phyloP scores from a whole-genome alignment of 345 rosid species.

The Salix arbutifolia region DNA sequence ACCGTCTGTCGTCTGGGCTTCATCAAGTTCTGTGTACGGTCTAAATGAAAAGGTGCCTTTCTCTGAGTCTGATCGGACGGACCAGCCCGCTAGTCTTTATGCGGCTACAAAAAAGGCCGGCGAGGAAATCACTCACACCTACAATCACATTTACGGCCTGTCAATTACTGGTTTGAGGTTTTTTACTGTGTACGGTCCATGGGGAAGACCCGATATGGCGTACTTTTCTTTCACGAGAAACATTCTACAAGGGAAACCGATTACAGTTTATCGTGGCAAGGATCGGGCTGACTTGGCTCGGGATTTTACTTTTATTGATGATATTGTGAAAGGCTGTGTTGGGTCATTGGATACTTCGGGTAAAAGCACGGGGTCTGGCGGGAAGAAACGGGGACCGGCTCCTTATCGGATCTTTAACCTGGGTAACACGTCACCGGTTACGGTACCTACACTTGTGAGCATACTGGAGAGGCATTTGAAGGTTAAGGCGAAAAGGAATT shows the following conservation, averaged over 20 bases:
- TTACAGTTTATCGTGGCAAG: slow-evolving; percentile 29
- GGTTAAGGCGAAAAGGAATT: slow-evolving; percentile 12
- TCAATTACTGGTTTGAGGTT: slow-evolving; percentile 37
- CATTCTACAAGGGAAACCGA: slow-evolving; percentile 36
- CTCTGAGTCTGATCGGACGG: slow-evolving; percentile 38
- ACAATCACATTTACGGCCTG: slow-evolving; percentile 37
- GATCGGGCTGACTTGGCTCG: slow-evolving; percentile 30
- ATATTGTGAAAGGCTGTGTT: slow-evolving; percentile 34
- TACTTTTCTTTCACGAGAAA: slow-evolving; percentile 36
- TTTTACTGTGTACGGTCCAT: slow-evolving; percentile 36
- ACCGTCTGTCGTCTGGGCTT: slow-evolving; percentile 38
- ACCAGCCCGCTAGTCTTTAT: slow-evolving; percentile 39
- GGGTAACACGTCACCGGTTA: slow-evolving; percentile 27
- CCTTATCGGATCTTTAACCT: slow-evolving; percentile 32
- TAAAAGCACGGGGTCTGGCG: slow-evolving; percentile 36
- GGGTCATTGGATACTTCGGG: slow-evolving; percentile 34
- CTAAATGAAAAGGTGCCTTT: slow-evolving; percentile 33
- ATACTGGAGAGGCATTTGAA: slow-evolving; percentile 23
- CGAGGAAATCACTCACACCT: slow-evolving; percentile 36
- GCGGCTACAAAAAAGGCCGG: slow-evolving; percentile 42
- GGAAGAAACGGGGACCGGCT: slow-evolving; percentile 35
- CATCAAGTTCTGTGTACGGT: slow-evolving; percentile 38
- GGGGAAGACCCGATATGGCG: slow-evolving; percentile 44
- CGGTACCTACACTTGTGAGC: slow-evolving; percentile 17
- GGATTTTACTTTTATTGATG: slow-evolving; percentile 39